phyloP scores from a whole-genome alignment of 768 basidiomycete genomes.

The Mycena pura region DNA sequence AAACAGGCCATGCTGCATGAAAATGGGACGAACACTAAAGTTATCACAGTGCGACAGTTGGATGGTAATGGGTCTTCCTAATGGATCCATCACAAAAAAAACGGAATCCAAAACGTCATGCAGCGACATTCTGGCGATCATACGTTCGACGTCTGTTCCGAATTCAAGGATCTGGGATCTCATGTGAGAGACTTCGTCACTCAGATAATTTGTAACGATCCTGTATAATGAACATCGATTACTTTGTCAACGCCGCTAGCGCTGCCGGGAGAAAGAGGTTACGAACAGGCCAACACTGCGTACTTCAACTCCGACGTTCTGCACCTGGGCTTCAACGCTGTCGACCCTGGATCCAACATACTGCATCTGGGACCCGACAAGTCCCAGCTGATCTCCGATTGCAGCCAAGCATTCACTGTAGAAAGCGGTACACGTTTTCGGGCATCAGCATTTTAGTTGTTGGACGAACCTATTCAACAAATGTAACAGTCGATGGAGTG shows the following conservation, averaged over 20 bases:
- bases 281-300: background rate
- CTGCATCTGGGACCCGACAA: background rate
- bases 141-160: background rate
- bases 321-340: background rate
- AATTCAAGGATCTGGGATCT: background rate
- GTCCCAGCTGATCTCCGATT: background rate
- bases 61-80: background rate
- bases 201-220: background rate
- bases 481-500: background rate
- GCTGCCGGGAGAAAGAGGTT: background rate
- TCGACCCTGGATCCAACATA: background rate
- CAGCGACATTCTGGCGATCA: background rate
- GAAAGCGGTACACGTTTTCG: background rate
- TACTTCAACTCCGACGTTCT: background rate
- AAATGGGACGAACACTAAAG: background rate
- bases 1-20: background rate
- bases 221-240: background rate
- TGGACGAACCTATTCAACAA: background rate
- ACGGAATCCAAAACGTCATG: background rate
- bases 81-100: constrained; percentile 1
- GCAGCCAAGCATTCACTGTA: background rate
- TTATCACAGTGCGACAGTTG: background rate
- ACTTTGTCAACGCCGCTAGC: background rate
- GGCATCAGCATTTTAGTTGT: background rate
- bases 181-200: background rate